These are phyloP conservation scores for Acanthamoeba polyphaga DNA, from an alignment of 208 protist genomes.

Conservation along the genomic window DNA sequence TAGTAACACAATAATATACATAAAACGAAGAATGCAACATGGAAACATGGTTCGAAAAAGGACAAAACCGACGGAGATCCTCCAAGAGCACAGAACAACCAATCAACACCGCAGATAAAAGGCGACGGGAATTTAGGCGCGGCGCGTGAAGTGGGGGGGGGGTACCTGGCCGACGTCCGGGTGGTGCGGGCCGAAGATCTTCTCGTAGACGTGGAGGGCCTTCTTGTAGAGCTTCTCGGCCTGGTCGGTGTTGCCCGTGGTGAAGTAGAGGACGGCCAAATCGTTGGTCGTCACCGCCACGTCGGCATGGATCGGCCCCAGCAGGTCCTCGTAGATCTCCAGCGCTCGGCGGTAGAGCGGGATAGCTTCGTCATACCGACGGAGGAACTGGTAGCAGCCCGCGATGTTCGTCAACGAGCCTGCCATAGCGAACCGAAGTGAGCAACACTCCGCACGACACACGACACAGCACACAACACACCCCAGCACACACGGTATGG, in stretches of 20 bases:
- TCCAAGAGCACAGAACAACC: too few relatives aligned
- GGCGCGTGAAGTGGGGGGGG: too few relatives aligned
- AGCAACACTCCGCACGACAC: neutral
- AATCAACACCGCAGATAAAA: too few relatives aligned
- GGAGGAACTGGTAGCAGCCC: slow-evolving; percentile 50
- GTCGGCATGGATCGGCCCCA: slow-evolving; percentile 30
- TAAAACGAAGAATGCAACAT: too few relatives aligned
- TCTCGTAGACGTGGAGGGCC: slow-evolving; percentile 53
- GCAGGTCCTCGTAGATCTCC: slow-evolving; percentile 48
- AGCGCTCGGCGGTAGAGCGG: slow-evolving; percentile 8
- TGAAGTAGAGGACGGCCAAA: slow-evolving; percentile 68
- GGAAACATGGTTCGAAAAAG: too few relatives aligned
- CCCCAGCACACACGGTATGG: too few relatives aligned
- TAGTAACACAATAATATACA: too few relatives aligned
- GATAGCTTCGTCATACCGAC: slow-evolving; percentile 14
- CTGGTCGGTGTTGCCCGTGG: slow-evolving; percentile 52
- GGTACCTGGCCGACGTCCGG: slow-evolving; percentile 54
- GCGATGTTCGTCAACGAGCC: slow-evolving; percentile 59
- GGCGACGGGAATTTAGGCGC: too few relatives aligned
- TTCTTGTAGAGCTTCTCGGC: slow-evolving; percentile 62
- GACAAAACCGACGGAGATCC: too few relatives aligned
- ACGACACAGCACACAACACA: neutral
- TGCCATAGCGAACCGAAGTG: neutral
- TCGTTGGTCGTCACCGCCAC: slow-evolving; percentile 38
- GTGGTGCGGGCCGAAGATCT: slow-evolving; percentile 12